These are phyloP conservation scores for Neoarthrinium moseri DNA, from an alignment of 2,329 filamentous ascomycete genomes.

Conservation along the genomic window DNA sequence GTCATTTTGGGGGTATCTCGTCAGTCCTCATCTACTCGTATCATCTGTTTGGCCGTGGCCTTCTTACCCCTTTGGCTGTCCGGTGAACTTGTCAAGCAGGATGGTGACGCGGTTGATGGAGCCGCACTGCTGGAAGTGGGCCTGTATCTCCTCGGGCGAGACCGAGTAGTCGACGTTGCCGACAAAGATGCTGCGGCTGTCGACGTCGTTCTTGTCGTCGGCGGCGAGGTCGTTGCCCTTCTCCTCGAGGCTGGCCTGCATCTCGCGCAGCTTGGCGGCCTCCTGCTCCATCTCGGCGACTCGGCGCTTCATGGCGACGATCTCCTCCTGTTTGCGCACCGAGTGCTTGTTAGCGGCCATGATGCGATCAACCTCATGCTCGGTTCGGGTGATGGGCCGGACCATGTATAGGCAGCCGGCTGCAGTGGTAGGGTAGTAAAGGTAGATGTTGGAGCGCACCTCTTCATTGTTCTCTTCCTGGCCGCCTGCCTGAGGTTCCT, in stretches of 20 bases:
- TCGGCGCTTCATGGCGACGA: constrained; percentile 81
- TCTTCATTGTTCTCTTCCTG: constrained; percentile 46
- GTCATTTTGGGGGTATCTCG: constrained; percentile 15
- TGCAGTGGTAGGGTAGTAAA: constrained; percentile 10
- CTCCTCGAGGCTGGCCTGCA: constrained; percentile 83
- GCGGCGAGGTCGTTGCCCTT: constrained; percentile 72
- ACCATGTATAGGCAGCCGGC: constrained; percentile 16
- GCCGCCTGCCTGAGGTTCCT: constrained; percentile 23
- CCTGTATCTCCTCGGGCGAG: constrained; percentile 96
- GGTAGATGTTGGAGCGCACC: constrained; percentile 32
- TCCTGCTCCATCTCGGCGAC: constrained; percentile 91
- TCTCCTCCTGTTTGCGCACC: constrained; percentile 61
- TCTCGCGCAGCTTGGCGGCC: constrained; percentile 80
- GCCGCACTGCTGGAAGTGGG: constrained; percentile 95
- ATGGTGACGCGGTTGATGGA: constrained; percentile 98
- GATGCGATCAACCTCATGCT: constrained; percentile 13
- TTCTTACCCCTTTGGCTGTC: constrained; percentile 95
- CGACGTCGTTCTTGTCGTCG: constrained; percentile 94
- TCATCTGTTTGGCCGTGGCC: too few species aligned
- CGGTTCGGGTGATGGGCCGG: constrained; percentile 8
- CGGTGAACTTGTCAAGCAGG: constrained; percentile 95
- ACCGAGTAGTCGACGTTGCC: constrained; percentile 98
- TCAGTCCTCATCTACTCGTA: not conserved
- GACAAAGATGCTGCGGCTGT: constrained; percentile 94
- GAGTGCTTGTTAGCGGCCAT: constrained; percentile 20